Conservation (phyloP, 257 asterid genomes). For the Eustoma russellianum region DNA sequence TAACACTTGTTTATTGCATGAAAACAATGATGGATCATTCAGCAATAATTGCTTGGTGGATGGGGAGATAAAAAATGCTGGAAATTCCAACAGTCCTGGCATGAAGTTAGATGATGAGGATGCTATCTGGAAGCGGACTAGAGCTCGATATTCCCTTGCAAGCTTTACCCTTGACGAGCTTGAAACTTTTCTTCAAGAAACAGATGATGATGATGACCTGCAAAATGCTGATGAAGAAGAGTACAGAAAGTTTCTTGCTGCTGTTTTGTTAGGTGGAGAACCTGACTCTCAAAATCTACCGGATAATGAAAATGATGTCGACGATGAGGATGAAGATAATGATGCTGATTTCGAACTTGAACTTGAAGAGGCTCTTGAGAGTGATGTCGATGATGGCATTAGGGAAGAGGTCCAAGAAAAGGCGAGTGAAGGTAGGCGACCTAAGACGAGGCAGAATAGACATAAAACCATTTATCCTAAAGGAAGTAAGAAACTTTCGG, state of each 20-base stretch:
- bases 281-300: constrained; percentile 36
- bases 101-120: constrained; percentile 50
- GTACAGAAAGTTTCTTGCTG: constrained; percentile 84
- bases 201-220: constrained; percentile 93
- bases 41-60: constrained; percentile 14
- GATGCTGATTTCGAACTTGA: constrained; percentile 99
- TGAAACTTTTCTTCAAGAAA: constrained; percentile 94
- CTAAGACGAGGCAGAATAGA: constrained; percentile 62
- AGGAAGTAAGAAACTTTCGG: constrained; percentile 38
- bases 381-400: constrained; percentile 59
- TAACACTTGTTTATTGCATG: constrained; percentile 27
- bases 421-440: constrained; percentile 24
- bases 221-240: constrained; percentile 90
- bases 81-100: constrained; percentile 24
- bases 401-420: constrained; percentile 38
- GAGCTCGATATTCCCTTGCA: constrained; percentile 98
- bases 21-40: constrained; percentile 25
- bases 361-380: constrained; percentile 94
- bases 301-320: constrained; percentile 51
- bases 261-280: constrained; percentile 71
- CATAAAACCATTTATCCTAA: constrained; percentile 41
- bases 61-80: constrained; percentile 19
- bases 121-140: constrained; percentile 89
- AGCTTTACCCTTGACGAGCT: constrained; percentile 91
- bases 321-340: constrained; percentile 95